These are phyloP conservation scores for Colletotrichum truncatum DNA, from an alignment of 2,329 filamentous ascomycete species.

Conservation along the genomic window DNA sequence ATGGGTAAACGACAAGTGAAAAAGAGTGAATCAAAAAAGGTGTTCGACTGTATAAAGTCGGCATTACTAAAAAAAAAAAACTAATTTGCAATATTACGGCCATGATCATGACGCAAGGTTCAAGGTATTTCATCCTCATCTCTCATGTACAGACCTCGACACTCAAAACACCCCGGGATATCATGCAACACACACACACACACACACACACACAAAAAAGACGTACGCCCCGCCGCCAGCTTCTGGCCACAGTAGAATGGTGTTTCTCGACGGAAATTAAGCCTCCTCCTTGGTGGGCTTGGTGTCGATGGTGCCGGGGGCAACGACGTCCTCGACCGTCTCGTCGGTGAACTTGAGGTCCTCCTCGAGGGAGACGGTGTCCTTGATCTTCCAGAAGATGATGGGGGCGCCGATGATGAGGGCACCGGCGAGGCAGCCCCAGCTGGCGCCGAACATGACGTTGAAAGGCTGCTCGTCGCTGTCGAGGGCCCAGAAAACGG, in stretches of 20 bases:
- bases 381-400: constrained; percentile 81
- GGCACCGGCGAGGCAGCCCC: constrained; percentile 79
- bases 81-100: not conserved
- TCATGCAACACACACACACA: not conserved
- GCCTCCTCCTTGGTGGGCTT: constrained; percentile 14
- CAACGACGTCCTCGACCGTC: constrained; percentile 75
- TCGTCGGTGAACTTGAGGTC: constrained; percentile 89
- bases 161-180: not conserved
- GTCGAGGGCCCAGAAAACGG: constrained; percentile 79
- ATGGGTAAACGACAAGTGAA: not conserved
- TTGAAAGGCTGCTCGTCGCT: constrained; percentile 69
- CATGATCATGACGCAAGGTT: not conserved
- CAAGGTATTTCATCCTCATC: too few species aligned
- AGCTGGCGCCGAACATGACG: constrained; percentile 75
- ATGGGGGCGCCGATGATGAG: constrained; percentile 82
- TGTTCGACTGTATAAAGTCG: not conserved
- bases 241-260: not conserved
- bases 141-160: not conserved
- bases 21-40: not conserved
- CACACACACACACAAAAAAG: too few species aligned
- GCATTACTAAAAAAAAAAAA: constrained; percentile 1
- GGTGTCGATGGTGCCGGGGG: constrained; percentile 31
- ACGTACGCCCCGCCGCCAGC: not conserved
- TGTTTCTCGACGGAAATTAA: not conserved
- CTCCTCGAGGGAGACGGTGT: constrained; percentile 82